Conservation (phyloP, 176 grass and related monocot genomes). For the Tillandsia leiboldiana region DNA sequence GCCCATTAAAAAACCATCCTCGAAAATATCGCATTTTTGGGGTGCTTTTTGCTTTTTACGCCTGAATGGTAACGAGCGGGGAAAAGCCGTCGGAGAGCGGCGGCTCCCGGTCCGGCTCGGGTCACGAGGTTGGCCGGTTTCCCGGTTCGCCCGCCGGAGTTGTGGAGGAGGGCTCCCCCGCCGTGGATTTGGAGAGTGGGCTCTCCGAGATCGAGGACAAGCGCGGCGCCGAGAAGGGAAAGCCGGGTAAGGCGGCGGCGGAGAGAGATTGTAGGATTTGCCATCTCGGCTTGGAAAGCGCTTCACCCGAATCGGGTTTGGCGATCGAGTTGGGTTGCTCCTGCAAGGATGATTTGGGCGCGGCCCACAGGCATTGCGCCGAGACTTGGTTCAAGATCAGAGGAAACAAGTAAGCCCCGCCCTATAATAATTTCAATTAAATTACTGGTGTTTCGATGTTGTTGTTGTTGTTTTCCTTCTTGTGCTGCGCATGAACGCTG, state of each 20-base stretch:
- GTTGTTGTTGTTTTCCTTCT: no score
- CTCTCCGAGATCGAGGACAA: background rate
- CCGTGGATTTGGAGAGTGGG: background rate
- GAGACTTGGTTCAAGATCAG: no score
- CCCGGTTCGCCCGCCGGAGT: background rate
- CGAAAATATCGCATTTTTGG: no score
- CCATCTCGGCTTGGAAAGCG: conserved; percentile 9
- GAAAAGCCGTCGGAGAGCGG: background rate
- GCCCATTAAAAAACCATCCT: no score
- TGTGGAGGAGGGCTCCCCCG: background rate
- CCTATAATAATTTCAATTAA: no score
- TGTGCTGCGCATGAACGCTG: no score
- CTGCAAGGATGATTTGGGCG: conserved; percentile 8
- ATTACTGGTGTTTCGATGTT: no score
- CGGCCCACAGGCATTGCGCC: conserved; percentile 8
- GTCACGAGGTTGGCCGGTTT: background rate
- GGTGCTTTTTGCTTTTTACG: no score
- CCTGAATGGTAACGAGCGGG: no score
- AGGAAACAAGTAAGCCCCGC: no score
- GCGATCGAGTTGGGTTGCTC: conserved; percentile 2
- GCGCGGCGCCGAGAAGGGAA: background rate
- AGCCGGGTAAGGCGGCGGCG: no score
- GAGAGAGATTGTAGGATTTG: conserved; percentile 13
- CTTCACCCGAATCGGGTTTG: background rate
- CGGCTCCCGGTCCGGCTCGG: background rate